These are phyloP conservation scores for Antarctomyces pellizariae DNA, from an alignment of 495 filamentous ascomycete species.

Conservation along the genomic window DNA sequence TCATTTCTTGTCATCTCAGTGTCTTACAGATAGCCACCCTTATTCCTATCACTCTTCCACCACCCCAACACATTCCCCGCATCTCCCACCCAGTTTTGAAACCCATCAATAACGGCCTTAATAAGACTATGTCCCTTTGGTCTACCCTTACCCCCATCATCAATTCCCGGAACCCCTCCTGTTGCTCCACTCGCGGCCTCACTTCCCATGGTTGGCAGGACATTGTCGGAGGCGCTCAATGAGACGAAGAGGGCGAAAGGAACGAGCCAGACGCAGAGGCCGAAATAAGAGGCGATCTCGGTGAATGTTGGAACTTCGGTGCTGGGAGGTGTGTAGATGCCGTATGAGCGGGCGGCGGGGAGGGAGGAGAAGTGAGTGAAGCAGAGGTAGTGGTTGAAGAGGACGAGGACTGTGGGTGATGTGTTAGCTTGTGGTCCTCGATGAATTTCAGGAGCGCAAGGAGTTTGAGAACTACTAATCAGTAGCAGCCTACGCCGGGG, in stretches of 20 bases:
- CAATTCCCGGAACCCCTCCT: no score
- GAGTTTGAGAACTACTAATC: no score
- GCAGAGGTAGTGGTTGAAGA: constrained; percentile 92
- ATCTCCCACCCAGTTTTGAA: constrained; percentile 49
- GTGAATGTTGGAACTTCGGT: constrained; percentile 53
- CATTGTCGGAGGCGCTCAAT: constrained; percentile 79
- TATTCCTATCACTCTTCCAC: constrained; percentile 7
- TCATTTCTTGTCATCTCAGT: no score
- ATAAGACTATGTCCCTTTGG: constrained; percentile 60
- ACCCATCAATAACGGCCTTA: constrained; percentile 64
- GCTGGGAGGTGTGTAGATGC: constrained; percentile 31
- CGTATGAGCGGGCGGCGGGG: constrained; percentile 9
- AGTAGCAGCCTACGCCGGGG: no score
- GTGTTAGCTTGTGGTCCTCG: no score
- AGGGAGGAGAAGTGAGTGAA: constrained; percentile 68
- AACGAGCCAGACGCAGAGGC: constrained; percentile 87
- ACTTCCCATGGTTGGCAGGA: constrained; percentile 60
- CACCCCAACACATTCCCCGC: constrained; percentile 46
- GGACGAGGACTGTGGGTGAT: constrained; percentile 36
- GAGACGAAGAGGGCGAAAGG: constrained; percentile 91
- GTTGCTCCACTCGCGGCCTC: constrained; percentile 19
- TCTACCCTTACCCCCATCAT: no score
- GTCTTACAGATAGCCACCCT: no score
- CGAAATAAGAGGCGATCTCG: constrained; percentile 90
- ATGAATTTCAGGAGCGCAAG: no score